Percentiles rank a stretch among this genome's conserved stretches.
Conservation (phyloP, 306 rosid species). For the Erythrophleum fordii region DNA sequence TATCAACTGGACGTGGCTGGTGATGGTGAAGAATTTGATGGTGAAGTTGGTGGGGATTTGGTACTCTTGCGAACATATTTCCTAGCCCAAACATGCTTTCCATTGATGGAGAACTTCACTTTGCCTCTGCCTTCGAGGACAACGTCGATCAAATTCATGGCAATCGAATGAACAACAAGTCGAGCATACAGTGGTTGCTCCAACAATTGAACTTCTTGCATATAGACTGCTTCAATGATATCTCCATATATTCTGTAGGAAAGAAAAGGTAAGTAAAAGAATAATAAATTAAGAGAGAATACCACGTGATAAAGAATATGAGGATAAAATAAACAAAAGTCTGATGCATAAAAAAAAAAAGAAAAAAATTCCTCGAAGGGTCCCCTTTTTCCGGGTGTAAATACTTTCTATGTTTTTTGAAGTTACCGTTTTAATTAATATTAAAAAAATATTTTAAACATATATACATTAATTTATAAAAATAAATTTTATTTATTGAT, state of each 20-base stretch:
- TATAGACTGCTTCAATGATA: constrained; percentile 47
- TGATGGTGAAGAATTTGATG: background rate
- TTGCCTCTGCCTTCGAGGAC: constrained; percentile 42
- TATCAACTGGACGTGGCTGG: too few species aligned
- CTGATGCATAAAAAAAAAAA: too few species aligned
- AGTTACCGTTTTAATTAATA: too few species aligned
- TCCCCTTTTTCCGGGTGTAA: too few species aligned
- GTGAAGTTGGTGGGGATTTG: constrained; percentile 28
- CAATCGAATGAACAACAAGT: constrained; percentile 43
- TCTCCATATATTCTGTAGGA: constrained; percentile 56
- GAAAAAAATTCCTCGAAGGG: too few species aligned
- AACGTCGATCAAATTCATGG: constrained; percentile 22
- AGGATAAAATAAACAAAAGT: too few species aligned
- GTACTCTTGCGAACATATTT: constrained; percentile 47
- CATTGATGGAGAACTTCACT: constrained; percentile 65
- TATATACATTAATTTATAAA: too few species aligned
- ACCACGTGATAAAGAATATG: too few species aligned
- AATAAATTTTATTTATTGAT: too few species aligned
- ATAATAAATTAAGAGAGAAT: background rate
- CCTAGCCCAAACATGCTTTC: constrained; percentile 77
- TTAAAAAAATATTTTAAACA: too few species aligned
- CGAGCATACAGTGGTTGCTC: constrained; percentile 69
- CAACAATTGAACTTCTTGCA: constrained; percentile 55
- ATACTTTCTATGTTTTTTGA: too few species aligned
- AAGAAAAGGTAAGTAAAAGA: background rate